These are phyloP conservation scores for Lentinus tigrinus DNA, from an alignment of 768 basidiomycete species.

Conservation along the genomic window DNA sequence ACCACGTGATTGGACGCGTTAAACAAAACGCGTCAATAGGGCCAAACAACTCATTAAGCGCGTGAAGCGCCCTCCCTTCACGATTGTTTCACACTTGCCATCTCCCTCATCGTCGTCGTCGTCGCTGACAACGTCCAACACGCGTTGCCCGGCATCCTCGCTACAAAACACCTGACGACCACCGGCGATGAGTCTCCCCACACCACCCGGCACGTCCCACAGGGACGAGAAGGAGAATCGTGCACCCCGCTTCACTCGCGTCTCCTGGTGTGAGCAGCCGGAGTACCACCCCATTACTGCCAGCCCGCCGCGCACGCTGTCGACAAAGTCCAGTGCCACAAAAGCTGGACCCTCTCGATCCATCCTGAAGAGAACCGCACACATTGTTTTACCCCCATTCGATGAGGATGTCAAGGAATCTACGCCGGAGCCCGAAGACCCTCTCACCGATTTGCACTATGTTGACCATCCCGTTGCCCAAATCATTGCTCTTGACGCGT, in stretches of 20 bases:
- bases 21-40: constrained; percentile 20
- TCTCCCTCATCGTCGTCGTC: constrained; percentile 1
- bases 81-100: constrained; percentile 6
- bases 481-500: constrained; percentile 50
- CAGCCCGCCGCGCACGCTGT: constrained; percentile 13
- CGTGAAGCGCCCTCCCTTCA: constrained; percentile 3
- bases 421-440: constrained; percentile 77
- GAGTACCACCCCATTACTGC: constrained; percentile 18
- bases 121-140: not conserved
- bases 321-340: constrained; percentile 33
- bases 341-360: constrained; percentile 54
- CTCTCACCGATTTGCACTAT: constrained; percentile 61
- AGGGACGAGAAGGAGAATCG: constrained; percentile 24
- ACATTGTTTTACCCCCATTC: constrained; percentile 34
- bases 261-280: constrained; percentile 19
- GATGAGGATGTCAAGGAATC: constrained; percentile 54
- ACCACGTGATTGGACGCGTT: constrained; percentile 20
- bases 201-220: constrained; percentile 24
- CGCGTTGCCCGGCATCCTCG: not conserved
- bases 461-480: constrained; percentile 62
- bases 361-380: constrained; percentile 60
- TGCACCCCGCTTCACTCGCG: constrained; percentile 17
- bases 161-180: not conserved
- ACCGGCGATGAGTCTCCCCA: constrained; percentile 21
- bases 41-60: constrained; percentile 15